phyloP scores from a whole-genome alignment of 768 basidiomycete species.

The Porpolomopsis calyptriformis region DNA sequence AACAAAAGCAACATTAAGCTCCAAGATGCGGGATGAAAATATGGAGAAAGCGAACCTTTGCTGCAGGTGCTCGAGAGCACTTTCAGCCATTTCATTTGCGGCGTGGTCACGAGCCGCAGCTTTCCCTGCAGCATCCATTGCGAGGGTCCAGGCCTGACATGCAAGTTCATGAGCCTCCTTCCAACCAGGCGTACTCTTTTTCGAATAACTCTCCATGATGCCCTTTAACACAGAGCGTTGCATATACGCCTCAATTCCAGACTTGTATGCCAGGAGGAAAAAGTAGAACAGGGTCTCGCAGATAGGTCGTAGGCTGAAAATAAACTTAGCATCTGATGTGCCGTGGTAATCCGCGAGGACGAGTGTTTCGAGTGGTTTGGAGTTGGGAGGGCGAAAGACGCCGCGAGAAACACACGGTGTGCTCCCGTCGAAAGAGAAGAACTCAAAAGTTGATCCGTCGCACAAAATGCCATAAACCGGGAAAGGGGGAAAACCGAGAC shows the following conservation, averaged over 20 bases:
- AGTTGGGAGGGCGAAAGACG: neutral
- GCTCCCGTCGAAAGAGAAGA: slow-evolving; percentile 1
- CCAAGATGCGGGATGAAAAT: neutral
- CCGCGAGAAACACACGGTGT: slow-evolving; percentile 2
- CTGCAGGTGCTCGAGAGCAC: neutral
- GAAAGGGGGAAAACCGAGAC: no score
- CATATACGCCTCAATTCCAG: slow-evolving; percentile 1
- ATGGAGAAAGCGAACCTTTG: neutral
- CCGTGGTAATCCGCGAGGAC: slow-evolving; percentile 5
- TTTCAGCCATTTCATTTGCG: neutral
- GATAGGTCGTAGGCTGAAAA: slow-evolving; percentile 2
- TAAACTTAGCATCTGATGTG: neutral
- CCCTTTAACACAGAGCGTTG: neutral
- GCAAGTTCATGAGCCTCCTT: neutral
- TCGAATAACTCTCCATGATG: neutral
- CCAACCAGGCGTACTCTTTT: neutral
- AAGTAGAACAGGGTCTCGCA: slow-evolving; percentile 7
- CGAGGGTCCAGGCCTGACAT: neutral
- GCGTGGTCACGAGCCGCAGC: neutral
- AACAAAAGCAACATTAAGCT: neutral
- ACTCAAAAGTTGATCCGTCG: no score
- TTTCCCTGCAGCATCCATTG: slow-evolving; percentile 7
- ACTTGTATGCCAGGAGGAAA: slow-evolving; percentile 5
- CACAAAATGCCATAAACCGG: no score
- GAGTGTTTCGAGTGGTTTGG: slow-evolving; percentile 1